phyloP scores from a whole-genome alignment of 2,329 filamentous ascomycete genomes.

The Pseudogymnoascus sp. region DNA sequence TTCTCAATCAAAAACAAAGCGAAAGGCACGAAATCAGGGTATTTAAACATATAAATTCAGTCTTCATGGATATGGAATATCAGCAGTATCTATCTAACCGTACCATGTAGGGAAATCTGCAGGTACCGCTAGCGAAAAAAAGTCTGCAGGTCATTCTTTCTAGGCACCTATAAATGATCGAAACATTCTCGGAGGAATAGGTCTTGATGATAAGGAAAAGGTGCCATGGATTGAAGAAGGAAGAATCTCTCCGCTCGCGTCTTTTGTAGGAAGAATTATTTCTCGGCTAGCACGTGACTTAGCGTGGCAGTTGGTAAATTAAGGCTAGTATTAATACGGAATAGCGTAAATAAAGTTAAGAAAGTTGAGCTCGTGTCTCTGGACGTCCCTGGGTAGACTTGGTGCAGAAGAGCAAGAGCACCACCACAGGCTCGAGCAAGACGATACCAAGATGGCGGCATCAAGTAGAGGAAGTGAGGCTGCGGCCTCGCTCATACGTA shows the following conservation, averaged over 20 bases:
- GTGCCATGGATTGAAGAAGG: conserved; percentile 52
- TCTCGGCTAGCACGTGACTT: conserved; percentile 14
- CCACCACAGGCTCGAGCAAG: not conserved
- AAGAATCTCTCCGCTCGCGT: conserved; percentile 19
- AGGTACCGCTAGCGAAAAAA: conserved; percentile 98
- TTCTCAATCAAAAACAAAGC: not conserved
- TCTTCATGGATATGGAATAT: conserved; percentile 45
- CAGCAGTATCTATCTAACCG: conserved; percentile 95
- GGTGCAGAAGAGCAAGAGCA: conserved; percentile 1
- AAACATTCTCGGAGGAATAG: conserved; percentile 62
- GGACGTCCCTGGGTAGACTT: not conserved
- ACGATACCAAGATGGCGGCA: conserved; percentile 37
- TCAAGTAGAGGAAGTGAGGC: conserved; percentile 48
- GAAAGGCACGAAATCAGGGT: not conserved
- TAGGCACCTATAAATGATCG: conserved; percentile 92
- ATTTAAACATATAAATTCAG: not conserved
- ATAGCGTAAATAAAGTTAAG: conserved; percentile 8
- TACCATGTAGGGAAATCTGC: conserved; percentile 60
- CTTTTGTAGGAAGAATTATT: conserved; percentile 6
- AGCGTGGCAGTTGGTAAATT: not conserved
- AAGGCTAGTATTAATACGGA: not conserved
- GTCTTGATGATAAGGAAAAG: conserved; percentile 92
- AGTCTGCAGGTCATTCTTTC: conserved; percentile 66
- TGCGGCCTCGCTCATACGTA: conserved; percentile 43
- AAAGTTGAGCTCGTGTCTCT: conserved; percentile 6